A percentile compares a stretch with the other conserved stretches of the same genome.
Evolutionary conservation across 331 rosid species (phyloP).

Genomic region (Quercus tomentella): DNA sequence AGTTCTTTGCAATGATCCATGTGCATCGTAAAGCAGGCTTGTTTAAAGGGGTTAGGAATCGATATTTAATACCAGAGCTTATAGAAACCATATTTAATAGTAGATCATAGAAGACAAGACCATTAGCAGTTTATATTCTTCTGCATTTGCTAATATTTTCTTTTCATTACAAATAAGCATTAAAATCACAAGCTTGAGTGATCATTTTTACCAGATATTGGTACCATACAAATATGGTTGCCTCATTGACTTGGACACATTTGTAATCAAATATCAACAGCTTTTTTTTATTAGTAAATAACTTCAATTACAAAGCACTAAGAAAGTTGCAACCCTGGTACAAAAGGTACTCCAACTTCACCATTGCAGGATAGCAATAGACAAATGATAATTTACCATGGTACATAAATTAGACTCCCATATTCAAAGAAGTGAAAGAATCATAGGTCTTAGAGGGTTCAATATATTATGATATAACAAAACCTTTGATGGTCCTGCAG

Average conservation of each 20-base stretch:
- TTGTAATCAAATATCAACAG: neutral
- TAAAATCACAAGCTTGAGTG: neutral
- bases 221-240: neutral
- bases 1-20: neutral
- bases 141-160: neutral
- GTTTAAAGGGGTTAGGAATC: neutral
- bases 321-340: neutral
- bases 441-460: neutral
- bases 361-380: neutral
- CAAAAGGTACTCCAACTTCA: neutral
- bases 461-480: constrained; percentile 9
- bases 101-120: neutral
- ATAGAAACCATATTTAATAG: neutral
- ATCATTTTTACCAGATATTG: neutral
- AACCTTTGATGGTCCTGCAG: constrained; percentile 85
- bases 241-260: neutral
- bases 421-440: constrained; percentile 3
- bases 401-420: neutral
- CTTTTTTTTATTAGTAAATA: neutral
- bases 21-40: neutral
- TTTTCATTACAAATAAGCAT: neutral
- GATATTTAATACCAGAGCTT: neutral
- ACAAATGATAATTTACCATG: neutral
- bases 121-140: neutral
- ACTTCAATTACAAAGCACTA: neutral